phyloP scores from a whole-genome alignment of 306 rosid species.

The Ormosia emarginata region DNA sequence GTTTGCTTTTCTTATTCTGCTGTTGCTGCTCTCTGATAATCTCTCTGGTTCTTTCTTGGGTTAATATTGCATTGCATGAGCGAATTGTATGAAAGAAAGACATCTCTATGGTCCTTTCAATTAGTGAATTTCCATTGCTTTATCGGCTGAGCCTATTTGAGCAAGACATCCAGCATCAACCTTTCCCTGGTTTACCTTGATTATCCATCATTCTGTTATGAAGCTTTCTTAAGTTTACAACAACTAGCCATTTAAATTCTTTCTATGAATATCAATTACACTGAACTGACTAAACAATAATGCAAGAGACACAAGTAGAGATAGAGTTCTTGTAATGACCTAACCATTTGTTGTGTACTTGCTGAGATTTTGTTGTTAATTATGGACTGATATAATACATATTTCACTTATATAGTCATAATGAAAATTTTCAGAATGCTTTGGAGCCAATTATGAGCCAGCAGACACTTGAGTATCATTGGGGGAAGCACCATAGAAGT shows the following conservation, averaged over 20 bases:
- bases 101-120: background rate
- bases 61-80: background rate
- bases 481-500: conserved; percentile 86
- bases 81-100: background rate
- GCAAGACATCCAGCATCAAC: background rate
- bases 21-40: background rate
- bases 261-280: background rate
- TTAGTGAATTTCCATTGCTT: background rate
- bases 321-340: background rate
- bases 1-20: too few species aligned
- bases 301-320: background rate
- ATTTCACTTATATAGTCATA: background rate
- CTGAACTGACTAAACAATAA: background rate
- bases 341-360: too few species aligned
- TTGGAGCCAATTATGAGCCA: conserved; percentile 80
- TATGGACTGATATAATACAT: background rate
- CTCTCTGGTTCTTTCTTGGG: background rate
- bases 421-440: conserved; percentile 47
- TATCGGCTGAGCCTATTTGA: background rate
- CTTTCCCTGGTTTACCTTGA: background rate
- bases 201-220: conserved; percentile 12
- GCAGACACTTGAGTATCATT: conserved; percentile 64
- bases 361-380: background rate
- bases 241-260: background rate
- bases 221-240: background rate